These are phyloP conservation scores for Furcasterigmium sp. DNA, from an alignment of 2,329 filamentous ascomycete species.

Conservation along the genomic window DNA sequence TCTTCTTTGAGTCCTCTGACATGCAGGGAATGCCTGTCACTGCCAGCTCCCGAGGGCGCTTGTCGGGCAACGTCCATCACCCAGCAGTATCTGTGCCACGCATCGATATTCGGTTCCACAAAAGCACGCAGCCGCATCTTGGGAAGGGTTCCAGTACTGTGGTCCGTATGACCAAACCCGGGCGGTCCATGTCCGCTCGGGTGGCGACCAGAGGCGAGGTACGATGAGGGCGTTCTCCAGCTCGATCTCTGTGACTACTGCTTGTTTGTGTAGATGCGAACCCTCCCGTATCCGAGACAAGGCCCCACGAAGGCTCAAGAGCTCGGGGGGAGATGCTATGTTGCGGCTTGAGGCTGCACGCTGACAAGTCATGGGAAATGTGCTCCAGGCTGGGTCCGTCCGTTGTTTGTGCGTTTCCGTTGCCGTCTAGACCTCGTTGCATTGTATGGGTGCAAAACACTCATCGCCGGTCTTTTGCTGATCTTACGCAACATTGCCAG, in stretches of 20 bases:
- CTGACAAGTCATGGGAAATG: too few relatives aligned
- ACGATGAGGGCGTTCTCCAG: not conserved
- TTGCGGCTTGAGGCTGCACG: too few relatives aligned
- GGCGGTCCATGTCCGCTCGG: not conserved
- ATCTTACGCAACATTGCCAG: too few relatives aligned
- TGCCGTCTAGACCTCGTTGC: too few relatives aligned
- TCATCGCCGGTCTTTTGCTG: too few relatives aligned
- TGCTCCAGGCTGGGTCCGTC: too few relatives aligned
- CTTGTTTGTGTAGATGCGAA: not conserved
- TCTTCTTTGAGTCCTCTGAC: not conserved
- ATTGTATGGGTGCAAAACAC: too few relatives aligned
- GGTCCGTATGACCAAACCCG: not conserved
- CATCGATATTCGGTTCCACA: not conserved
- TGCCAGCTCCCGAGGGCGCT: not conserved
- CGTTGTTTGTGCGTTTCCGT: too few relatives aligned
- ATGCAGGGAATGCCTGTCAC: not conserved
- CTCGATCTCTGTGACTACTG: not conserved
- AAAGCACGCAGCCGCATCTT: not conserved
- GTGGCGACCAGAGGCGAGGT: not conserved
- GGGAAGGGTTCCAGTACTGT: not conserved
- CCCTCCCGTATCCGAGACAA: constrained; percentile 4
- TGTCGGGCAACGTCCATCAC: not conserved
- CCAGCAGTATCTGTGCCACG: not conserved
- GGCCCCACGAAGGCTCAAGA: too few relatives aligned
- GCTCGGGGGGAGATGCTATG: too few relatives aligned